Percentiles rank a stretch among this genome's conserved stretches.
phyloP scores from a whole-genome alignment of 78 protist genomes.

The Dictyostelium firmibasis region DNA sequence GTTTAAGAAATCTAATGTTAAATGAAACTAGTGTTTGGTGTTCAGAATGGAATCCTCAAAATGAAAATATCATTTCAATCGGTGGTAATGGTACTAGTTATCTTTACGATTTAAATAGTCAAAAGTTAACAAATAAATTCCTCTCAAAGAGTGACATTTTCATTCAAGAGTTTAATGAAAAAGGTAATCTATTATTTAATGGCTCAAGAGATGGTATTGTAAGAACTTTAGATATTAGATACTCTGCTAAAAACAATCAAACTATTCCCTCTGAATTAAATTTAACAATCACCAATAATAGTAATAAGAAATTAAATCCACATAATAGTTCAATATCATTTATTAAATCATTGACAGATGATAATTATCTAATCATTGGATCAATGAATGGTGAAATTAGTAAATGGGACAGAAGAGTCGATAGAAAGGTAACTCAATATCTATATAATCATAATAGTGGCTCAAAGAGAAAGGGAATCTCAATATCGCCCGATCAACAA shows the following conservation, averaged over 20 bases:
- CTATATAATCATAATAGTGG: background rate
- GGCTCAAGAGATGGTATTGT: slow-evolving; percentile 64
- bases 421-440: background rate
- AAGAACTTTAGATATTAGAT: slow-evolving; percentile 35
- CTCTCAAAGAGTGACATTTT: slow-evolving; percentile 55
- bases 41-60: slow-evolving; percentile 31
- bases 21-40: slow-evolving; percentile 1
- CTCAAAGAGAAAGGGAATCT: background rate
- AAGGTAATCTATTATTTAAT: slow-evolving; percentile 19
- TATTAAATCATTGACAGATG: slow-evolving; percentile 9
- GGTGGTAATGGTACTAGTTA: background rate
- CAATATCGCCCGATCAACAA: background rate
- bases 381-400: slow-evolving; percentile 34
- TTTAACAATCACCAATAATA: too few relatives aligned
- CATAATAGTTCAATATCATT: slow-evolving; percentile 9
- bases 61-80: background rate
- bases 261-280: too few relatives aligned
- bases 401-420: slow-evolving; percentile 44
- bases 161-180: background rate
- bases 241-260: background rate
- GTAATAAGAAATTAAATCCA: background rate
- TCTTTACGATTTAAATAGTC: background rate
- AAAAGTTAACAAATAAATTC: background rate
- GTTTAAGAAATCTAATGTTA: background rate
- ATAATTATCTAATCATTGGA: slow-evolving; percentile 38